phyloP scores from a whole-genome alignment of 2,329 filamentous ascomycete genomes.

The Corniculantispora saksenae region DNA sequence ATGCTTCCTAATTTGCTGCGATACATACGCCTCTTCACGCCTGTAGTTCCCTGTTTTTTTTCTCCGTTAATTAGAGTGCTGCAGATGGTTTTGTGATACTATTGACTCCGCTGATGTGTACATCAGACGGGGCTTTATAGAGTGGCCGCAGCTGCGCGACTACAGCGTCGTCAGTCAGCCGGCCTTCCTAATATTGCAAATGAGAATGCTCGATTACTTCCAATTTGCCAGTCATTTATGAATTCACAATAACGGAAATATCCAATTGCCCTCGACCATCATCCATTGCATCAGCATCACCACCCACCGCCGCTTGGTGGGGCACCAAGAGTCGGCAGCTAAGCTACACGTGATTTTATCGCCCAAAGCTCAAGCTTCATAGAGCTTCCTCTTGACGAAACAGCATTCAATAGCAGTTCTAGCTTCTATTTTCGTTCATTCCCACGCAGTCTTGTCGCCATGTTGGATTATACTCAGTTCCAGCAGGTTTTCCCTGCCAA shows the following conservation, averaged over 20 bases:
- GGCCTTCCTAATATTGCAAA: too few relatives aligned
- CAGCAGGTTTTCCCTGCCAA: conserved; percentile 66
- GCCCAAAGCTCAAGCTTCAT: conserved; percentile 8
- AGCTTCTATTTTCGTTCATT: not conserved
- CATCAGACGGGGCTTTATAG: too few relatives aligned
- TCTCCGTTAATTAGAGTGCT: too few relatives aligned
- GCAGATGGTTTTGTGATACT: too few relatives aligned
- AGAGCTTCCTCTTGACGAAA: not conserved
- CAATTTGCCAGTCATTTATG: too few relatives aligned
- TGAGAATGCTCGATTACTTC: too few relatives aligned
- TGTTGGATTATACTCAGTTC: conserved; percentile 66
- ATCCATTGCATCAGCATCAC: not conserved
- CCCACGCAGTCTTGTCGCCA: not conserved
- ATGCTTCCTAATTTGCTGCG: not conserved
- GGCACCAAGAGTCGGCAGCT: not conserved
- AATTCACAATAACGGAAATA: too few relatives aligned
- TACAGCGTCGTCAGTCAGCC: too few relatives aligned
- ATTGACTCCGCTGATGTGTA: too few relatives aligned
- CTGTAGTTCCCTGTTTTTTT: not conserved
- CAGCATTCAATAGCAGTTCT: conserved; percentile 38
- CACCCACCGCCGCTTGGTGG: not conserved
- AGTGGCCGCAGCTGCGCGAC: too few relatives aligned
- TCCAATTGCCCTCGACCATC: too few relatives aligned
- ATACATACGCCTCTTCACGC: too few relatives aligned
- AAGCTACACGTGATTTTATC: conserved; percentile 9